Evolutionary conservation across 192 early-diverging fungal species (phyloP).

Genomic region (Coemansia sp.): DNA sequence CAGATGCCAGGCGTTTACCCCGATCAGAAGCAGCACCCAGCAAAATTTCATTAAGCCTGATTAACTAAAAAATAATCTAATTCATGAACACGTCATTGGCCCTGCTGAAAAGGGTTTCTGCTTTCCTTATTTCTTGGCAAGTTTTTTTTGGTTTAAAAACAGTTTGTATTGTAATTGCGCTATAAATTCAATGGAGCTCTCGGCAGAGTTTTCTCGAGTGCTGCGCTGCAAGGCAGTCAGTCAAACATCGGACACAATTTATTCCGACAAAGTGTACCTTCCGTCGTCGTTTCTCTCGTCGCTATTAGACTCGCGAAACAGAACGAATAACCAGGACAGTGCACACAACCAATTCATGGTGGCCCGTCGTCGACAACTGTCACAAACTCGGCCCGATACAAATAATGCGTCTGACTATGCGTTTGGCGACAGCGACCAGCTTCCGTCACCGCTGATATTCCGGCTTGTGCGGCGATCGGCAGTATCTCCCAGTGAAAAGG

Average conservation of each 20-base stretch:
- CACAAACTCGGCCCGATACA: not conserved
- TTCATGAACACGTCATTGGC: not conserved
- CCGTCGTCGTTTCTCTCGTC: conserved; percentile 30
- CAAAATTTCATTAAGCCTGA: not conserved
- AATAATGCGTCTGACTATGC: not conserved
- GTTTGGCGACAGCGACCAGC: conserved; percentile 5
- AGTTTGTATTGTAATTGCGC: not conserved
- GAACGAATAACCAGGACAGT: not conserved
- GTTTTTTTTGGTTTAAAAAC: not conserved
- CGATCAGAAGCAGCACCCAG: no score
- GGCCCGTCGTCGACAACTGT: not conserved
- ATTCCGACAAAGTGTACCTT: conserved; percentile 35
- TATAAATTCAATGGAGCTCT: conserved; percentile 6
- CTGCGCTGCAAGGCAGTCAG: conserved; percentile 17
- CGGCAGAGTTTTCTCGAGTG: conserved; percentile 12
- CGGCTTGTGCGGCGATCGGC: conserved; percentile 12
- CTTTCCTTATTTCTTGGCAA: not conserved
- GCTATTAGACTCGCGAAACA: conserved; percentile 20
- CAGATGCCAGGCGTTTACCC: no score
- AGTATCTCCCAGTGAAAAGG: not conserved
- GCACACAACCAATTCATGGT: not conserved
- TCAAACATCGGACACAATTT: not conserved
- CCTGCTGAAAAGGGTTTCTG: not conserved
- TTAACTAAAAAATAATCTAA: not conserved
- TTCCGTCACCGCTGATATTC: conserved; percentile 43